phyloP scores from a whole-genome alignment of 208 protist species.

The Acanthamoeba sp. region DNA sequence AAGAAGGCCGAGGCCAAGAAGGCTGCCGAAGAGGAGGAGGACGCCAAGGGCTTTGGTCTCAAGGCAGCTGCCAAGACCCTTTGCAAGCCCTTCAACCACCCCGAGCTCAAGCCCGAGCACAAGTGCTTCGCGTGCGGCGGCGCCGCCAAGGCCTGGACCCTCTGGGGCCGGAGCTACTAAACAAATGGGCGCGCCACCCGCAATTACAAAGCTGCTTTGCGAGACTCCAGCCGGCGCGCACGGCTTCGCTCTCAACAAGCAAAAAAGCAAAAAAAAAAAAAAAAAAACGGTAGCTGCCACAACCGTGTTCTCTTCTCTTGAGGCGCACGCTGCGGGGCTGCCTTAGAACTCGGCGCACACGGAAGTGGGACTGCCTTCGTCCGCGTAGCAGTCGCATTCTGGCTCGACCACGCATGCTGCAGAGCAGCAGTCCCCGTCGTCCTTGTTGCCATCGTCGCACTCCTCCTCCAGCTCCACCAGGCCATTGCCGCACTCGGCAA shows the following conservation, averaged over 20 bases:
- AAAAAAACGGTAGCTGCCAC: too few species aligned
- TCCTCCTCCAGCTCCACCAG: neutral
- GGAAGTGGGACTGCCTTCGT: neutral
- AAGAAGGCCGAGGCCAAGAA: conserved; percentile 68
- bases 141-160: conserved; percentile 78
- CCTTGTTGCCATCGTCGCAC: conserved; percentile 35
- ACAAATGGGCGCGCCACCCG: neutral
- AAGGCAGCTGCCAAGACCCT: conserved; percentile 97
- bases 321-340: too few species aligned
- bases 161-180: conserved; percentile 88
- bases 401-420: neutral
- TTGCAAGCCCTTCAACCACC: conserved; percentile 97
- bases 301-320: too few species aligned
- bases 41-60: conserved; percentile 90
- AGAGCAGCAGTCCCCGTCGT: conserved; percentile 18
- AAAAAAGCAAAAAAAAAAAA: too few species aligned
- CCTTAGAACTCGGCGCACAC: neutral
- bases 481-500: conserved; percentile 6
- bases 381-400: neutral
- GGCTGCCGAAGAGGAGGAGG: conserved; percentile 83
- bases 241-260: too few species aligned
- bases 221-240: too few species aligned
- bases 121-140: conserved; percentile 93
- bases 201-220: too few species aligned
- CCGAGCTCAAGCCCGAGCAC: conserved; percentile 88